Conservation (phyloP, 2,329 filamentous ascomycete species). For the Dothideomycetidae sp. region DNA sequence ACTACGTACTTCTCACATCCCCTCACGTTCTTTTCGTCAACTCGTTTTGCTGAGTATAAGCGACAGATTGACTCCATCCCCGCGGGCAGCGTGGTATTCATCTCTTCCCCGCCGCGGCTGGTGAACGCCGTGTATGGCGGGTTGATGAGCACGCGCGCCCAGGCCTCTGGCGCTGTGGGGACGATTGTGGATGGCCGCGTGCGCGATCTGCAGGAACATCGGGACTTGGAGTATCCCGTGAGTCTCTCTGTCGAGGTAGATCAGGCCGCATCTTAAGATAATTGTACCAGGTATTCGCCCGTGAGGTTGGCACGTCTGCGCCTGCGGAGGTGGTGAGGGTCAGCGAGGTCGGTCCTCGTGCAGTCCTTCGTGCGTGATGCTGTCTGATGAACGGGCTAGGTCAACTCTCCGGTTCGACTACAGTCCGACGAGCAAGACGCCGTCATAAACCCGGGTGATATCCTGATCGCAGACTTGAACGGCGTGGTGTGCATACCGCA, state of each 20-base stretch:
- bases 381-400: no score
- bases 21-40: not conserved
- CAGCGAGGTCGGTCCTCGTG: slow-evolving; percentile 15
- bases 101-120: slow-evolving; percentile 33
- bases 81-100: slow-evolving; percentile 34
- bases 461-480: slow-evolving; percentile 26
- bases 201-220: slow-evolving; percentile 40
- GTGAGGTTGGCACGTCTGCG: slow-evolving; percentile 23
- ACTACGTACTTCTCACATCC: slow-evolving; percentile 34
- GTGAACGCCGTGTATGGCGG: slow-evolving; percentile 42
- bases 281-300: slow-evolving; percentile 18
- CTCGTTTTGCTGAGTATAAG: no score
- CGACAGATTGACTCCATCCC: slow-evolving; percentile 39
- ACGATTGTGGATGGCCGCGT: slow-evolving; percentile 40
- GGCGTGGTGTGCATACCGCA: slow-evolving; percentile 25
- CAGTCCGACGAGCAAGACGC: slow-evolving; percentile 20
- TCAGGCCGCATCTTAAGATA: not conserved
- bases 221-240: slow-evolving; percentile 34
- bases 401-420: slow-evolving; percentile 22
- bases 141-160: slow-evolving; percentile 38
- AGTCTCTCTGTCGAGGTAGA: slow-evolving; percentile 2
- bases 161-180: slow-evolving; percentile 32
- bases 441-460: slow-evolving; percentile 24
- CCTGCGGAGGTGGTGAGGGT: slow-evolving; percentile 20
- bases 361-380: no score